A percentile compares a stretch with the other conserved stretches of the same genome.
Conservation (phyloP, 2,329 filamentous ascomycete genomes). For the Epichloe baconii region DNA sequence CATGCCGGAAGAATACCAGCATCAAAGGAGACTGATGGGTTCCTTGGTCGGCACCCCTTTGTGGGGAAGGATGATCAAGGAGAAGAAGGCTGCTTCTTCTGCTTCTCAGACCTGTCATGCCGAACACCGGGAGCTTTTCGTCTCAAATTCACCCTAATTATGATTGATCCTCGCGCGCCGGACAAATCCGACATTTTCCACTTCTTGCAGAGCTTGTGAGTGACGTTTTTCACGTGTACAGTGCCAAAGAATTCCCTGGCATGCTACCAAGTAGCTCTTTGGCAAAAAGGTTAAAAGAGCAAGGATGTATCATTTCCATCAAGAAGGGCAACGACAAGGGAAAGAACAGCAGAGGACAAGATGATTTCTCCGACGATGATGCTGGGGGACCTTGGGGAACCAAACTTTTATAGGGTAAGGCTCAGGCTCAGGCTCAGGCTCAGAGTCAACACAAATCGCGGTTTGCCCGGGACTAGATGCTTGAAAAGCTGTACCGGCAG, state of each 20-base stretch:
- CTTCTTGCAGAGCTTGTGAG: slow-evolving; percentile 44
- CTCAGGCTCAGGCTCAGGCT: too few species aligned
- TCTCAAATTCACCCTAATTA: slow-evolving; percentile 60
- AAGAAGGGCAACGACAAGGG: slow-evolving; percentile 71
- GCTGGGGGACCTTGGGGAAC: slow-evolving; percentile 6
- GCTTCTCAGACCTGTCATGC: slow-evolving; percentile 71
- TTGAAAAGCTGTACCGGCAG: neutral
- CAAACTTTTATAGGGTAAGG: slow-evolving; percentile 6
- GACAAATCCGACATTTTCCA: slow-evolving; percentile 30
- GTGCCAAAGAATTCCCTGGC: slow-evolving; percentile 74
- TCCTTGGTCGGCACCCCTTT: slow-evolving; percentile 64
- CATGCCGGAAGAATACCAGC: slow-evolving; percentile 58
- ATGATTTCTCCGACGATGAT: slow-evolving; percentile 11
- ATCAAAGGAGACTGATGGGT: slow-evolving; percentile 67
- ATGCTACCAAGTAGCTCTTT: slow-evolving; percentile 67
- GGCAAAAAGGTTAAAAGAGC: slow-evolving; percentile 61
- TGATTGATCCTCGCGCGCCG: slow-evolving; percentile 48
- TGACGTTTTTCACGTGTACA: slow-evolving; percentile 66
- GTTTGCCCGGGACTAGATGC: neutral
- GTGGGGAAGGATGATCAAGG: slow-evolving; percentile 62
- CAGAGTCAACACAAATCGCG: too few species aligned
- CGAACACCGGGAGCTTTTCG: slow-evolving; percentile 65
- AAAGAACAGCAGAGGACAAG: slow-evolving; percentile 6
- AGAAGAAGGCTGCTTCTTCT: slow-evolving; percentile 70
- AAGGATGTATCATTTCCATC: slow-evolving; percentile 73